These are phyloP conservation scores for Centaurea solstitialis DNA, from an alignment of 129 eudicot genomes.

Conservation along the genomic window DNA sequence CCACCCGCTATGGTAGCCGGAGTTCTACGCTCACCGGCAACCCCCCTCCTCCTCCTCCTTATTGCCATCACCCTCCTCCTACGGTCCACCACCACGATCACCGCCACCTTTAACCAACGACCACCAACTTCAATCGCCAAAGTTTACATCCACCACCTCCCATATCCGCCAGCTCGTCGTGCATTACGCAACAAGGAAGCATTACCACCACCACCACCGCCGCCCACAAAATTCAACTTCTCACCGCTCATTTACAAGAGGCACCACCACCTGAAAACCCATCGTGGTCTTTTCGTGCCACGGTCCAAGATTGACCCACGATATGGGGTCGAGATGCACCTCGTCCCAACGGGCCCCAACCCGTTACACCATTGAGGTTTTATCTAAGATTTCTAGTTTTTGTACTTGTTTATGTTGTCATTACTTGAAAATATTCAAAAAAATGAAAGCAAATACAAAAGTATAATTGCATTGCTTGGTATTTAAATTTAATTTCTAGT, in stretches of 20 bases:
- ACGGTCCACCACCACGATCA: conserved; percentile 12
- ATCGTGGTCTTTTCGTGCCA: background rate
- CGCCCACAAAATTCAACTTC: conserved; percentile 25
- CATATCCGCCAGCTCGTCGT: background rate
- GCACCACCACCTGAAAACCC: conserved; percentile 29
- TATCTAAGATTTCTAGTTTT: background rate
- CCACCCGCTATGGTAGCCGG: conserved; percentile 39
- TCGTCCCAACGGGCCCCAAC: conserved; percentile 40
- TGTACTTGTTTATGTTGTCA: conserved; percentile 3
- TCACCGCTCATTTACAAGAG: conserved; percentile 17
- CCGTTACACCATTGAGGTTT: conserved; percentile 37
- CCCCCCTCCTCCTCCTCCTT: conserved; percentile 7
- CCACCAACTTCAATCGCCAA: background rate
- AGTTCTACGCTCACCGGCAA: conserved; percentile 17
- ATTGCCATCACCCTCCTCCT: conserved; percentile 19
- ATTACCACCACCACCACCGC: background rate
- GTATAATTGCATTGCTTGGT: background rate
- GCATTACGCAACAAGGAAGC: background rate
- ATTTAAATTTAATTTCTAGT: background rate
- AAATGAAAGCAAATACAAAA: background rate
- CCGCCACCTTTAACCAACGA: conserved; percentile 13
- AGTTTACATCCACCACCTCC: background rate
- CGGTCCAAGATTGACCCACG: conserved; percentile 18
- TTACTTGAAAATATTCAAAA: conserved; percentile 1
- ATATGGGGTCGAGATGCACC: conserved; percentile 38